Conservation (phyloP, 306 rosid genomes). For the Acacia crassicarpa region DNA sequence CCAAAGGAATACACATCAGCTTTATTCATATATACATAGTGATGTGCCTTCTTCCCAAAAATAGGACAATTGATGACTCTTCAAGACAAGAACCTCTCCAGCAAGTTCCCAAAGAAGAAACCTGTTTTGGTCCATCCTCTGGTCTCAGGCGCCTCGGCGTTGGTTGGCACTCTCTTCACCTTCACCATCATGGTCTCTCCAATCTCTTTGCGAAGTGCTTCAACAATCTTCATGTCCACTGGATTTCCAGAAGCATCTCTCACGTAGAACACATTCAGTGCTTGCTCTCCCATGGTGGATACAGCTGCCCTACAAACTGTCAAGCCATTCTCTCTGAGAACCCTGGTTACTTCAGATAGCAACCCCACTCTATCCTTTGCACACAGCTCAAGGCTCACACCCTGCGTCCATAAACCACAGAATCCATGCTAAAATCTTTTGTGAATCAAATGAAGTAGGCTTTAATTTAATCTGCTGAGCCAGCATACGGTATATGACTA, state of each 20-base stretch:
- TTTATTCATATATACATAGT: conserved; percentile 39
- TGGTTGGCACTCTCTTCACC: conserved; percentile 52
- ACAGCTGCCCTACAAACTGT: conserved; percentile 68
- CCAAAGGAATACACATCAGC: conserved; percentile 29
- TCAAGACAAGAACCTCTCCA: conserved; percentile 56
- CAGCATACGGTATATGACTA: not conserved
- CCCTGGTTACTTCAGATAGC: conserved; percentile 75
- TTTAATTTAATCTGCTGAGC: not conserved
- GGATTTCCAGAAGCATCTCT: conserved; percentile 58
- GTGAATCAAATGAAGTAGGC: not conserved
- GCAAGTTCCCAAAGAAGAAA: conserved; percentile 63
- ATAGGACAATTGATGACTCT: not conserved
- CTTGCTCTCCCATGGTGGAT: conserved; percentile 61
- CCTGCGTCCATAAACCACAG: conserved; percentile 47
- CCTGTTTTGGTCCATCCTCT: conserved; percentile 57
- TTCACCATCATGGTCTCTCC: conserved; percentile 53
- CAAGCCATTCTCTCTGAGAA: conserved; percentile 72
- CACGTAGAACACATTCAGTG: conserved; percentile 56
- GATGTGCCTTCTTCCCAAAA: not conserved
- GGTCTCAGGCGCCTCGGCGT: conserved; percentile 41
- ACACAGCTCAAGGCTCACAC: conserved; percentile 70
- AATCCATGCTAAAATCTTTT: conserved; percentile 28
- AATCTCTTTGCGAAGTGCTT: conserved; percentile 55
- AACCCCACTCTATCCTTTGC: conserved; percentile 76
- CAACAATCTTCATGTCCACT: conserved; percentile 46